Percentiles rank a stretch among this genome's conserved stretches.
These are phyloP conservation scores for Colletotrichum lindemuthianum DNA, from an alignment of 2,329 filamentous ascomycete genomes.

Conservation along the genomic window DNA sequence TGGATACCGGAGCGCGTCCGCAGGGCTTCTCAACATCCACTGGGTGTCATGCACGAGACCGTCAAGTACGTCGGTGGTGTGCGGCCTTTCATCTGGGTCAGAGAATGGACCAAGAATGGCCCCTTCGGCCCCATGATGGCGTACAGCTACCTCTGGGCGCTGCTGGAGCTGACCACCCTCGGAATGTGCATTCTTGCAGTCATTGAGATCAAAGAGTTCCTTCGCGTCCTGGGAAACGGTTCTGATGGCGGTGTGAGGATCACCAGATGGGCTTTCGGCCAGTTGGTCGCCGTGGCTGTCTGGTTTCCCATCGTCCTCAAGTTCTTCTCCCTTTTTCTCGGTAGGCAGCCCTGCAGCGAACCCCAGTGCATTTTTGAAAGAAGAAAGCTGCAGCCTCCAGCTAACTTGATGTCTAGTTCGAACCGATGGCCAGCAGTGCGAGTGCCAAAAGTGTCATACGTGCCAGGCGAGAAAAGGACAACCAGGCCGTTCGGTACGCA, in stretches of 20 bases:
- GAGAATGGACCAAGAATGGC: too few species aligned
- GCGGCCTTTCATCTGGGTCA: too few species aligned
- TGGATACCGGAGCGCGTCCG: background rate
- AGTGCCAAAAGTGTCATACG: too few species aligned
- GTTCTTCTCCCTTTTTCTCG: background rate
- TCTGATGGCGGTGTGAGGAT: background rate
- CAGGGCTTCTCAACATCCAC: background rate
- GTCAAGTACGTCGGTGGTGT: too few species aligned
- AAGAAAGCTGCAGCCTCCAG: too few species aligned
- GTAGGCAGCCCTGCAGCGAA: too few species aligned
- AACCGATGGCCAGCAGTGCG: too few species aligned
- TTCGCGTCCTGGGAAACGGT: background rate
- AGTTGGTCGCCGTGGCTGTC: background rate
- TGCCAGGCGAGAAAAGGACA: too few species aligned
- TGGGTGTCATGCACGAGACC: background rate
- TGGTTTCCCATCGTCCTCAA: background rate
- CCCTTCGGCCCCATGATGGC: background rate
- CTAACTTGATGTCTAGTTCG: too few species aligned
- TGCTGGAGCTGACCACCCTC: background rate
- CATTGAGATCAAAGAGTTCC: background rate
- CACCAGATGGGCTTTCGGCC: background rate
- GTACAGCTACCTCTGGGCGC: background rate
- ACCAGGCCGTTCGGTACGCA: too few species aligned
- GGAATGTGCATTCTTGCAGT: background rate
- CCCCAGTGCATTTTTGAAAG: too few species aligned